Conservation (phyloP, 2,329 filamentous ascomycete genomes). For the Fusarium sp. region DNA sequence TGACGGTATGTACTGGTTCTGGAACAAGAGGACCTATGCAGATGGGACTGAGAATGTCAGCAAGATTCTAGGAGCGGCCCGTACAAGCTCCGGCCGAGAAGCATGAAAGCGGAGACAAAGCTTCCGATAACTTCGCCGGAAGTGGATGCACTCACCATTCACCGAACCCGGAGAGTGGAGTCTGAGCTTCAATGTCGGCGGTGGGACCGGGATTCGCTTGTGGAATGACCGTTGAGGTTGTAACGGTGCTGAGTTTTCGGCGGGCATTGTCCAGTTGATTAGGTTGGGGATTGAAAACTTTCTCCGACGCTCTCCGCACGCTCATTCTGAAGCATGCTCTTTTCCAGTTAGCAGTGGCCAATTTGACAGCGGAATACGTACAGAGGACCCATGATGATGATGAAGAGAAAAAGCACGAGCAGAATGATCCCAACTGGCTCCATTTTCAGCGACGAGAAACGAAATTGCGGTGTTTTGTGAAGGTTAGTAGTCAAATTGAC, state of each 20-base stretch:
- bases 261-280: slow-evolving; percentile 39
- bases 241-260: slow-evolving; percentile 45
- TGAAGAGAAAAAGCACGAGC: slow-evolving; percentile 35
- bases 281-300: slow-evolving; percentile 34
- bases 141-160: slow-evolving; percentile 40
- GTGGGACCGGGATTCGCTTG: slow-evolving; percentile 11
- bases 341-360: neutral
- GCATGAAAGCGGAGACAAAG: slow-evolving; percentile 12
- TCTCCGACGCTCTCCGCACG: slow-evolving; percentile 13
- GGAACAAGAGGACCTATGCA: slow-evolving; percentile 47
- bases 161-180: slow-evolving; percentile 33
- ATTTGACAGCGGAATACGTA: neutral
- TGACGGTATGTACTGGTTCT: slow-evolving; percentile 35
- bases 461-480: neutral
- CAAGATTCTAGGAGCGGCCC: neutral
- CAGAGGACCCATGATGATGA: slow-evolving; percentile 38
- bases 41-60: slow-evolving; percentile 42
- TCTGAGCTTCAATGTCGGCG: slow-evolving; percentile 31
- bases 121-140: neutral
- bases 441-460: slow-evolving; percentile 21
- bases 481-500: neutral
- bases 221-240: slow-evolving; percentile 34
- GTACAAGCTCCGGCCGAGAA: slow-evolving; percentile 3
- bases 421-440: slow-evolving; percentile 42
- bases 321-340: slow-evolving; percentile 35